Evolutionary conservation across 2,329 filamentous ascomycete genomes (phyloP), one percentile per base, ranked within the genome.

Genomic region (Onygena corvina): DNA sequence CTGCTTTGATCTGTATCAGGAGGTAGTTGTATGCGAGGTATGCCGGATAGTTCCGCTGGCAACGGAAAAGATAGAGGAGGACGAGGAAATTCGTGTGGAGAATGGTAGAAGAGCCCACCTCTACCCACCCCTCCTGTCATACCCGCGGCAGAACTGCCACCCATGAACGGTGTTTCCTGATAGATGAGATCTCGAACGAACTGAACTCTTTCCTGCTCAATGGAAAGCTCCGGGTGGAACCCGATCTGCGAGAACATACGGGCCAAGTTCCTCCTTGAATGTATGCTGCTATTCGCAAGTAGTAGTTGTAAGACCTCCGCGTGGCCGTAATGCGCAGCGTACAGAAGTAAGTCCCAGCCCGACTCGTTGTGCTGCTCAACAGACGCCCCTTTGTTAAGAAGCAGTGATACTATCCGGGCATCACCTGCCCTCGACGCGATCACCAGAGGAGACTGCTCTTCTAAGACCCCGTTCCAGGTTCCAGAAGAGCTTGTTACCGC

Each of bases 311-410:
- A 56, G 18, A 66, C 59, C 4, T 62, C 59, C 3, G 59, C 54
- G 51, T 68, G 66, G 12, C 63, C 66, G 52, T 65, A 53, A 46
- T 65, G 63, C 27, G 61, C 63, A 2, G 67, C 67, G 52, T 68
- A 66, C 4, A 63, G 60, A 14, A 64, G 55, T 11, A 66, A 64
- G 27, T 58, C 62, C 65, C 65, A 68, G 8, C 63, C 62, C 14
- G 53, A 49, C 49, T 67, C 63, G 50, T 69, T 65, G 23, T 59
- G 58, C 48, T 62, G 62, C 11, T 59, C 48, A 4, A 61, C 58
- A 1, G 63, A 66, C 12, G 65, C 64, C 1, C 65, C 66, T 1
- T 56, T 58, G 18, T 57, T 50, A 30, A 49, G 47, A 31, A 49
- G 16, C 6, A 49, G 20, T 12, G 34, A 20, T 18, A 49, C 35